Evolutionary conservation across 345 rosid genomes (phyloP).

Genomic region (Corymbia maculata): DNA sequence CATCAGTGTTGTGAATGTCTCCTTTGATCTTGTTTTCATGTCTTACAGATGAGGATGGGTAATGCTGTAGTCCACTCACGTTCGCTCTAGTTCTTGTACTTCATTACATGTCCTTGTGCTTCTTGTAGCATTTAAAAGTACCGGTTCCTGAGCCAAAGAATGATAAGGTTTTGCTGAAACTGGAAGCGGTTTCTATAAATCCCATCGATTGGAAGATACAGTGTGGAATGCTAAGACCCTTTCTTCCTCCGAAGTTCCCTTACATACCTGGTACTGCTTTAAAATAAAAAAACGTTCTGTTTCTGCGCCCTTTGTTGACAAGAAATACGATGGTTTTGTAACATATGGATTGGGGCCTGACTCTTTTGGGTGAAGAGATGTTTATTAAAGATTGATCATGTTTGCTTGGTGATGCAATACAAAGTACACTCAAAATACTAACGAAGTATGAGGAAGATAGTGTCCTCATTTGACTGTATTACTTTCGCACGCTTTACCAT

Average conservation of each 20-base stretch:
- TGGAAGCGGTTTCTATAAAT: background rate
- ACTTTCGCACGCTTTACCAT: background rate
- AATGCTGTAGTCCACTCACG: background rate
- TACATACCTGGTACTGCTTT: slow-evolving; percentile 3
- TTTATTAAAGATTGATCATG: background rate
- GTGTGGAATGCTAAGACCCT: background rate
- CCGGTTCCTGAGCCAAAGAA: background rate
- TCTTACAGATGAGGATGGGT: background rate
- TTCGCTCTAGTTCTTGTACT: background rate
- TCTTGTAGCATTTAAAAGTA: slow-evolving; percentile 2
- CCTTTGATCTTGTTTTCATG: background rate
- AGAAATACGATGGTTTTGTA: background rate
- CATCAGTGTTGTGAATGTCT: background rate
- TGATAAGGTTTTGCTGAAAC: background rate
- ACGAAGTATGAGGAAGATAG: background rate
- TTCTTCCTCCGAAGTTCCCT: slow-evolving; percentile 12
- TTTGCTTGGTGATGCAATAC: background rate
- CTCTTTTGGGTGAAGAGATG: background rate
- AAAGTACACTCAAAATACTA: background rate
- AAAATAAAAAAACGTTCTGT: background rate
- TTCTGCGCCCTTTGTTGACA: background rate
- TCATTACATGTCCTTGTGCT: background rate
- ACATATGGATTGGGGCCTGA: background rate
- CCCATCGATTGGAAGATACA: slow-evolving; percentile 6
- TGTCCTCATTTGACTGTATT: background rate